These are phyloP conservation scores for Carpinus viminea DNA, from an alignment of 306 rosid species.

Conservation along the genomic window DNA sequence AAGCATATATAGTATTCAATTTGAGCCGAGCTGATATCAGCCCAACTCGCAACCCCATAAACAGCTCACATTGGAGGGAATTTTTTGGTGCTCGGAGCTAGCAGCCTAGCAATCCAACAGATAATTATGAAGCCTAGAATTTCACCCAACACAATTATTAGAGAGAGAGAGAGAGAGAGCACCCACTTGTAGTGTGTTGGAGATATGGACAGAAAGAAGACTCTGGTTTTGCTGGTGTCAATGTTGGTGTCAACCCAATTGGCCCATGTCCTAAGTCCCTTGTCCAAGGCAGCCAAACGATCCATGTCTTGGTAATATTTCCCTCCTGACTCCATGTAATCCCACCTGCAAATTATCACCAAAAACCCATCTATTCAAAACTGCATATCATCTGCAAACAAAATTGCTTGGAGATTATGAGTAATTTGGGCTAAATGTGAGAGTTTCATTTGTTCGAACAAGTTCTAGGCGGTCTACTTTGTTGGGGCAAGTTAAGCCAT, in stretches of 20 bases:
- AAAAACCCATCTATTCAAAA: neutral
- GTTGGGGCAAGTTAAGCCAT: too few species aligned
- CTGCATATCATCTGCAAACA: neutral
- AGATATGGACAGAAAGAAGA: constrained; percentile 81
- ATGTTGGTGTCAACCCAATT: constrained; percentile 81
- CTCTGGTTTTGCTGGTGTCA: constrained; percentile 61
- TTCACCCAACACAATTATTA: constrained; percentile 33
- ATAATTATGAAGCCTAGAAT: constrained; percentile 36
- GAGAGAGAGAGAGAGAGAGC: constrained; percentile 38
- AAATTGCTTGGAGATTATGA: too few species aligned
- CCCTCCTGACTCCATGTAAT: constrained; percentile 80
- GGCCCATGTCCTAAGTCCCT: constrained; percentile 86
- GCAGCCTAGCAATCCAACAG: constrained; percentile 7
- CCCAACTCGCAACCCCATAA: constrained; percentile 16
- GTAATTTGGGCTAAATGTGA: too few species aligned
- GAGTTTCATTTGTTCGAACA: too few species aligned
- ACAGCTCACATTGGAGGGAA: constrained; percentile 22
- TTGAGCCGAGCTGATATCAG: constrained; percentile 6
- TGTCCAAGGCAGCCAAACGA: constrained; percentile 82
- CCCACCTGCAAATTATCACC: constrained; percentile 73
- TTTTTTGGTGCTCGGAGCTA: constrained; percentile 35
- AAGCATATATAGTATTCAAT: neutral
- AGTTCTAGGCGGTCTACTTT: too few species aligned
- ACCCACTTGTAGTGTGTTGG: constrained; percentile 83
- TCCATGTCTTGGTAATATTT: constrained; percentile 80